A percentile compares a stretch with the other conserved stretches of the same genome.
These are phyloP conservation scores for Tulasnella sp. DNA, from an alignment of 768 basidiomycete genomes.

Conservation along the genomic window DNA sequence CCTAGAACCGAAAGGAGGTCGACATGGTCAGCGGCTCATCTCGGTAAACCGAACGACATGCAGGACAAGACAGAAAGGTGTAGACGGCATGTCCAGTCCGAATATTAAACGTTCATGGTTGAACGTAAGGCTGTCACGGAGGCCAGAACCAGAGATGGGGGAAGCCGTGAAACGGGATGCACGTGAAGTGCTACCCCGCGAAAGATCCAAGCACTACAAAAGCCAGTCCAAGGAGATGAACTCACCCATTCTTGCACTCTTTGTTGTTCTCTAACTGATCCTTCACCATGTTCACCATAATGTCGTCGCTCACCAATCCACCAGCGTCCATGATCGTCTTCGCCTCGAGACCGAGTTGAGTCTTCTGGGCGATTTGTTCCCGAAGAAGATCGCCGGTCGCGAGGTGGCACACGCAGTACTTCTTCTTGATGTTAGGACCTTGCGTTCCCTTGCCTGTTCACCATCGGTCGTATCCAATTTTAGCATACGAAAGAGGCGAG, in stretches of 20 bases:
- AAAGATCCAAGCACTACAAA: background rate
- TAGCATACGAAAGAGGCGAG: background rate
- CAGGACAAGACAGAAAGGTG: background rate
- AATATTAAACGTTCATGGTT: background rate
- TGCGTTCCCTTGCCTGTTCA: slow-evolving; percentile 93
- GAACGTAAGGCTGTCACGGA: background rate
- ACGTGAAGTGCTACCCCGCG: background rate
- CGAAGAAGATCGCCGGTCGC: slow-evolving; percentile 99
- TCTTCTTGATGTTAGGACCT: slow-evolving; percentile 85
- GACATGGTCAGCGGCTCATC: background rate
- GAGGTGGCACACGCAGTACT: slow-evolving; percentile 96
- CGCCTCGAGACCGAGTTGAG: slow-evolving; percentile 80
- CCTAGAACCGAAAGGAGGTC: slow-evolving; percentile 44
- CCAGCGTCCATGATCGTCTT: slow-evolving; percentile 98
- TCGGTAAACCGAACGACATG: background rate
- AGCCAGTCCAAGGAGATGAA: slow-evolving; percentile 23
- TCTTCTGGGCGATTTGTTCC: slow-evolving; percentile 84
- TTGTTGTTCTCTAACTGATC: slow-evolving; percentile 91
- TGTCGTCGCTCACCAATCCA: slow-evolving; percentile 92
- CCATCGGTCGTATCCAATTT: background rate
- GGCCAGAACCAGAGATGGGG: background rate
- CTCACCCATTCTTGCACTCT: slow-evolving; percentile 93
- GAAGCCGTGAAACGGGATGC: background rate
- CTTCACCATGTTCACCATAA: slow-evolving; percentile 97
- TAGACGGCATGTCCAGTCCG: background rate